These are phyloP conservation scores for Stagonosporopsis rhizophila DNA, from an alignment of 2,329 filamentous ascomycete species.

Conservation along the genomic window DNA sequence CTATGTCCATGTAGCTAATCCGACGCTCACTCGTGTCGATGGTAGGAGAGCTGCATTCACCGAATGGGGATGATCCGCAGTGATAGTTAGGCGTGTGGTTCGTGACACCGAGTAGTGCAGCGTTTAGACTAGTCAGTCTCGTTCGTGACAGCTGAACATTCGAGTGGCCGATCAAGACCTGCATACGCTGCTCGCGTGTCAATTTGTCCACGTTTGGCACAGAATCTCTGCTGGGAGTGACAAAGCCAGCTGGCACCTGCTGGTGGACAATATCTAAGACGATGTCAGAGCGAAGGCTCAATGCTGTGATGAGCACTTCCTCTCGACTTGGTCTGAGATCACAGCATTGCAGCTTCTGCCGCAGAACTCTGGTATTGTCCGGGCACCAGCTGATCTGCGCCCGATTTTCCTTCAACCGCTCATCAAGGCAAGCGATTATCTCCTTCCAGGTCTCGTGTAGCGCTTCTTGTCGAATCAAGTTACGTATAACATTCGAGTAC, in stretches of 20 bases:
- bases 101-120: conserved; percentile 38
- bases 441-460: conserved; percentile 49
- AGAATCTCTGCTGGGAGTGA: conserved; percentile 46
- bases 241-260: conserved; percentile 43
- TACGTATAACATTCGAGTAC: conserved; percentile 49
- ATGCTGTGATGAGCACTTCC: conserved; percentile 46
- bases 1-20: conserved; percentile 50
- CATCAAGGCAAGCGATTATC: conserved; percentile 41
- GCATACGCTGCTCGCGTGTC: conserved; percentile 45
- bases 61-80: conserved; percentile 36
- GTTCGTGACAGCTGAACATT: conserved; percentile 35
- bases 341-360: conserved; percentile 49
- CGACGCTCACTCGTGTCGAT: conserved; percentile 37
- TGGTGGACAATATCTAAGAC: conserved; percentile 37
- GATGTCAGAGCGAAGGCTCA: conserved; percentile 47
- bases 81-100: conserved; percentile 31
- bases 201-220: conserved; percentile 42
- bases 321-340: conserved; percentile 47
- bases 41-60: conserved; percentile 33
- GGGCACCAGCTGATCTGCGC: conserved; percentile 49
- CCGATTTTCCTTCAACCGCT: conserved; percentile 42
- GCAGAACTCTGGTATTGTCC: conserved; percentile 44
- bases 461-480: conserved; percentile 47
- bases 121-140: conserved; percentile 41
- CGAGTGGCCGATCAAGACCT: conserved; percentile 45